Conservation (phyloP, 2,329 filamentous ascomycete genomes). For the Neospermospora avenae region DNA sequence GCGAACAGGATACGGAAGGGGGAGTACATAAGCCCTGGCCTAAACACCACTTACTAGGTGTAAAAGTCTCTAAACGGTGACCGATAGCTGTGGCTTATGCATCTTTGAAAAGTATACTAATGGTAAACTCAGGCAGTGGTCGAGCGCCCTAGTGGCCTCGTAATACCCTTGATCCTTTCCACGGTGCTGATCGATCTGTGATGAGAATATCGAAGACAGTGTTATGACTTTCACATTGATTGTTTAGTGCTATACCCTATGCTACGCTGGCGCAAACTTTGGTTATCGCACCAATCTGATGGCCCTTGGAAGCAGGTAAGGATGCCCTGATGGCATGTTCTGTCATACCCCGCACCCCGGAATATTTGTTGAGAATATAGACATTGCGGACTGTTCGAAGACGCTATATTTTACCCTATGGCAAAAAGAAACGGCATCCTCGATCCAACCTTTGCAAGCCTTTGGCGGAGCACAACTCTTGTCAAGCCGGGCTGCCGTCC, state of each 20-base stretch:
- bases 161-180: background rate
- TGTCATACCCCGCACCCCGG: background rate
- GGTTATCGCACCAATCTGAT: background rate
- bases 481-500: background rate
- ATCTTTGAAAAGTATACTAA: too few species aligned
- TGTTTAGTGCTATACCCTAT: background rate
- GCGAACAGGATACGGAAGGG: too few species aligned
- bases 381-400: background rate
- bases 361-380: background rate
- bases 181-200: background rate
- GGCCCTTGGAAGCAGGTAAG: background rate
- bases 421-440: background rate
- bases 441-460: background rate
- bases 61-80: too few species aligned
- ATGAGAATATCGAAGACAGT: background rate
- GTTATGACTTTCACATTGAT: background rate
- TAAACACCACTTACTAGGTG: too few species aligned
- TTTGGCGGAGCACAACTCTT: background rate
- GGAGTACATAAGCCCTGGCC: too few species aligned
- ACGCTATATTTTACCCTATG: background rate
- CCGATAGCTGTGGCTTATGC: background rate
- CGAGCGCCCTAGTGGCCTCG: background rate
- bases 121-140: background rate
- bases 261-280: background rate
- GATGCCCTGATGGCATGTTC: background rate